phyloP scores from a whole-genome alignment of 2,329 filamentous ascomycete genomes.

The Thermomyces lanuginosus region DNA sequence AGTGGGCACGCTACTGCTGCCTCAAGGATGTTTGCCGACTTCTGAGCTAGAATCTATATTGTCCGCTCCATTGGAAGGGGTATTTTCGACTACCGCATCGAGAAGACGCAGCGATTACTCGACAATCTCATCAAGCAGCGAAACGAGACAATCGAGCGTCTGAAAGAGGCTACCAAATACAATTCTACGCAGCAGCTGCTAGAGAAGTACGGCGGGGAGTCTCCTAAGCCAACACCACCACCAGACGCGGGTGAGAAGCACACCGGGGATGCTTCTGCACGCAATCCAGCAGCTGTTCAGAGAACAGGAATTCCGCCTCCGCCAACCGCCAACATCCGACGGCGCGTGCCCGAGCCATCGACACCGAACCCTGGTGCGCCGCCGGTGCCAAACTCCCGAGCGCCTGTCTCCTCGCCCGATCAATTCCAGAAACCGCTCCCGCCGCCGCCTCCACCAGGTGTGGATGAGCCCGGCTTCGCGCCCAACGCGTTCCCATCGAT shows the following conservation, averaged over 20 bases:
- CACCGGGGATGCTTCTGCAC: slow-evolving; percentile 4
- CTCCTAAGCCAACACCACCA: slow-evolving; percentile 22
- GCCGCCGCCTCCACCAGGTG: slow-evolving; percentile 7
- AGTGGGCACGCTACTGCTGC: slow-evolving; percentile 13
- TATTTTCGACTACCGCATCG: slow-evolving; percentile 70
- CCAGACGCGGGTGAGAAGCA: slow-evolving; percentile 10
- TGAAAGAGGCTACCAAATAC: slow-evolving; percentile 91
- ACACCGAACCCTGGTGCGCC: slow-evolving; percentile 16
- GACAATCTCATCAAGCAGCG: slow-evolving; percentile 64
- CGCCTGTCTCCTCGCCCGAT: slow-evolving; percentile 15
- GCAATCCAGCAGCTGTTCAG: not conserved
- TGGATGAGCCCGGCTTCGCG: slow-evolving; percentile 30
- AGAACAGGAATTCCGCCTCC: slow-evolving; percentile 42
- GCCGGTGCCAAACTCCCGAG: slow-evolving; percentile 8
- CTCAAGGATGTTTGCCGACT: slow-evolving; percentile 9
- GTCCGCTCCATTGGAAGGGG: slow-evolving; percentile 49
- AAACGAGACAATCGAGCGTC: slow-evolving; percentile 73
- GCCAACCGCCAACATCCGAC: slow-evolving; percentile 47
- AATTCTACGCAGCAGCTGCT: slow-evolving; percentile 84
- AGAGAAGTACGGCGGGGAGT: slow-evolving; percentile 74
- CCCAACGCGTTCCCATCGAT: slow-evolving; percentile 30
- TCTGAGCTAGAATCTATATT: slow-evolving; percentile 53
- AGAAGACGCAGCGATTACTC: slow-evolving; percentile 50
- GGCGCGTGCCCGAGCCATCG: slow-evolving; percentile 8
- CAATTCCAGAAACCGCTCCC: slow-evolving; percentile 6